These are phyloP conservation scores for Magnolia changhungtana DNA, from an alignment of 164 flowering plant species.

Conservation along the genomic window DNA sequence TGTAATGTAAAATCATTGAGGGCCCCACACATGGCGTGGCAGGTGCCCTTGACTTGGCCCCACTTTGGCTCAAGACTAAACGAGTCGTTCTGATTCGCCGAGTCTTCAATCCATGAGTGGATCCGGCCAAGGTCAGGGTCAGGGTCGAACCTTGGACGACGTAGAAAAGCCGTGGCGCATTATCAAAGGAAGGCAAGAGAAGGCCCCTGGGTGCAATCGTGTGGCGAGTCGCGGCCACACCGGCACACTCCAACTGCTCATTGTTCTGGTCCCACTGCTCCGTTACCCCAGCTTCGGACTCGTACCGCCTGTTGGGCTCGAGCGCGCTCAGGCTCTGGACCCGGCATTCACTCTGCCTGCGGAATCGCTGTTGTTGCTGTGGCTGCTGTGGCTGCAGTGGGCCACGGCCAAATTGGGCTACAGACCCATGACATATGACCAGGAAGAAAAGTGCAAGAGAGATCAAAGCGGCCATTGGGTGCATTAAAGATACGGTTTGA, in stretches of 20 bases:
- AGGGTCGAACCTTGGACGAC: constrained; percentile 36
- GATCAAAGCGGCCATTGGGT: background rate
- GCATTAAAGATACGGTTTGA: too few relatives aligned
- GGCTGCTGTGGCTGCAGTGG: constrained; percentile 9
- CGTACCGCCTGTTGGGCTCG: constrained; percentile 30
- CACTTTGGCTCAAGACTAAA: too few relatives aligned
- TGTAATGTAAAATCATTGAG: too few relatives aligned
- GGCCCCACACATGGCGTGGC: too few relatives aligned
- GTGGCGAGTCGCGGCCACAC: constrained; percentile 33
- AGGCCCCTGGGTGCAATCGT: constrained; percentile 45
- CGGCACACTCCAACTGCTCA: constrained; percentile 49
- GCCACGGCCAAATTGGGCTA: constrained; percentile 6
- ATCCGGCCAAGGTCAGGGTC: background rate
- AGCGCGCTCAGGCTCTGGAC: constrained; percentile 37
- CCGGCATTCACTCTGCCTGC: constrained; percentile 28
- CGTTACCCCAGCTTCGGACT: constrained; percentile 44
- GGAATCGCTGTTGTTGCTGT: constrained; percentile 18
- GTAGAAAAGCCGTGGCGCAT: constrained; percentile 40
- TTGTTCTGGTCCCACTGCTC: constrained; percentile 47
- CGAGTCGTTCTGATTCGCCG: too few relatives aligned
- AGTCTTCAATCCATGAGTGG: background rate
- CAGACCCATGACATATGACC: constrained; percentile 6
- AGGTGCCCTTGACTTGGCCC: too few relatives aligned
- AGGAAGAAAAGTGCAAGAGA: constrained; percentile 1
- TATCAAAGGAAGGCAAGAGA: constrained; percentile 40